Percentiles rank a stretch among this genome's conserved stretches.
Conservation (phyloP, 164 flowering plant genomes). For the Chimonanthus praecox region DNA sequence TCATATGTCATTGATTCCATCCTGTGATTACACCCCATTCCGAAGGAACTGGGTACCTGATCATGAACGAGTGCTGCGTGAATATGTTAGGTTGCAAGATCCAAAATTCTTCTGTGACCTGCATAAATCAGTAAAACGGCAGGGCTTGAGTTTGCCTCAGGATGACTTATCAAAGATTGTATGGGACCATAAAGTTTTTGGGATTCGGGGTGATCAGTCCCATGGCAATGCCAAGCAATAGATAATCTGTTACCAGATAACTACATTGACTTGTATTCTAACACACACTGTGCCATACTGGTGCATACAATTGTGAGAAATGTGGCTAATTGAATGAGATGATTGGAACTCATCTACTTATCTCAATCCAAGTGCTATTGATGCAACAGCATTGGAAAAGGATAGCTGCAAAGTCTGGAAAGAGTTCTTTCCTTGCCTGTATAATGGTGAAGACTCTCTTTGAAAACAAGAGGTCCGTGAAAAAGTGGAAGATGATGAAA, state of each 20-base stretch:
- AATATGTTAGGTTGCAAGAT: constrained; percentile 70
- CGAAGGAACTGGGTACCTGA: constrained; percentile 85
- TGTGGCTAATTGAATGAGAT: too few species aligned
- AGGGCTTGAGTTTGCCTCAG: constrained; percentile 68
- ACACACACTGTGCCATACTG: background rate
- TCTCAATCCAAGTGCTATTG: background rate
- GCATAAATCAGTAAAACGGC: constrained; percentile 51
- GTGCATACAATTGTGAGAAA: too few species aligned
- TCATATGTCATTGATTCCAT: constrained; percentile 81
- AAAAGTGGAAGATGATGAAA: background rate
- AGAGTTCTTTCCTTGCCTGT: background rate
- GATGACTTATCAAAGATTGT: constrained; percentile 68
- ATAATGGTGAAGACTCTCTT: background rate
- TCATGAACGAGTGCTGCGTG: constrained; percentile 71
- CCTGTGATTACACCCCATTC: constrained; percentile 91
- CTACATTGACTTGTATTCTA: background rate
- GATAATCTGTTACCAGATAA: background rate
- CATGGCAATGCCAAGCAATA: constrained; percentile 13
- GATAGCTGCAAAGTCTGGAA: background rate
- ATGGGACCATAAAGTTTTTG: constrained; percentile 75
- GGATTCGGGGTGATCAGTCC: constrained; percentile 34
- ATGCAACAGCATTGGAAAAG: background rate
- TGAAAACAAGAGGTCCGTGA: background rate
- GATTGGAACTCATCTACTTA: too few species aligned
- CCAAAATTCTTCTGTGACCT: constrained; percentile 72